Conservation (phyloP, 2,329 filamentous ascomycete species). For the Hyphodiscus sp. region DNA sequence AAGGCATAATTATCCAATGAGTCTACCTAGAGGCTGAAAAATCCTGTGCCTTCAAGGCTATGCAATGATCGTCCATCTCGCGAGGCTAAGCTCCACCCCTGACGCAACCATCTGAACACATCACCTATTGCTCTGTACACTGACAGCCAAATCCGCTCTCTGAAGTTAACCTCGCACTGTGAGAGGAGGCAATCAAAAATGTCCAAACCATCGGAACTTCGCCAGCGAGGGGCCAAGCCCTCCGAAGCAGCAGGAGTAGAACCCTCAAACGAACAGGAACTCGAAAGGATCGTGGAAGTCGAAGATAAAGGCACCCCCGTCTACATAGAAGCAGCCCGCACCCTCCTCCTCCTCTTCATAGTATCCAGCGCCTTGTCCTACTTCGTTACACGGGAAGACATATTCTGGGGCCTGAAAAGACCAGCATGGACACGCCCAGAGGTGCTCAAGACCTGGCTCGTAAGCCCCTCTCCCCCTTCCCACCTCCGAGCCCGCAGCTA, state of each 20-base stretch:
- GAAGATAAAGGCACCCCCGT: constrained; percentile 21
- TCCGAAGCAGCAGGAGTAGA: neutral
- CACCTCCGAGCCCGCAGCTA: neutral
- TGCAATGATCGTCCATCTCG: neutral
- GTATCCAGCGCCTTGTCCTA: constrained; percentile 20
- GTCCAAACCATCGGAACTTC: neutral
- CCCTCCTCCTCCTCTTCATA: constrained; percentile 23
- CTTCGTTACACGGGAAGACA: constrained; percentile 26
- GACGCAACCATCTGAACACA: neutral
- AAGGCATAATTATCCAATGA: too few species aligned
- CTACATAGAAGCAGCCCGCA: constrained; percentile 21
- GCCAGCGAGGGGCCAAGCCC: neutral
- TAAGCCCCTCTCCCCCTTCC: constrained; percentile 8
- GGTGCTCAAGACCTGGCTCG: constrained; percentile 22
- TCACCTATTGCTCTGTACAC: neutral
- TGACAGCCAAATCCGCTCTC: neutral
- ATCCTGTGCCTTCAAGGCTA: neutral
- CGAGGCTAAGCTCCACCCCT: neutral
- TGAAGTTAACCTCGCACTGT: neutral
- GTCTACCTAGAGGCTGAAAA: too few species aligned
- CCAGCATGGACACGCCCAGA: constrained; percentile 21
- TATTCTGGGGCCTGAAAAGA: constrained; percentile 23
- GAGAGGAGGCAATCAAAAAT: neutral
- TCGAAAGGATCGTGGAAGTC: constrained; percentile 13
- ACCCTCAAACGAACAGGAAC: neutral